Base-by-base conservation (phyloP, 129 eudicot genomes). In the Centella asiatica region DNA sequence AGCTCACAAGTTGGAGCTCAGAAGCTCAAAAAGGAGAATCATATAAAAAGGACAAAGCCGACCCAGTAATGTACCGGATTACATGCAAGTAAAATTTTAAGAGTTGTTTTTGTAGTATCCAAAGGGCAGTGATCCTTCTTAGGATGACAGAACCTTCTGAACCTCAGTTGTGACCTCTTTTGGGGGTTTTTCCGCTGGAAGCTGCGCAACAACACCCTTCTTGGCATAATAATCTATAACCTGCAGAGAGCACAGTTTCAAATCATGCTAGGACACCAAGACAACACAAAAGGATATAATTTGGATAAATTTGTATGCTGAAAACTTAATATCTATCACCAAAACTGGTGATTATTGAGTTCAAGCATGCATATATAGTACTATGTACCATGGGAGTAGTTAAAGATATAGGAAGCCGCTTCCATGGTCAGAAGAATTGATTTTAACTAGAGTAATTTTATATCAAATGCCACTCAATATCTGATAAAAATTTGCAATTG, bases 141-240 rank as follows among this genome's bases (percentile, higher is more conserved):
- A 65, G 12, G 71, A 71, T 22, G 81, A 66, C n/a, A 76, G 62
- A 24, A 34, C 66, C 59, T 71, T 76, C 70, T 71, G 66, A 45
- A 76, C 72, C 74, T 76, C 81, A 10, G 69, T n/a, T 2, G 77
- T 66, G 26, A 71, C 81, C 49, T 65, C 81, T 55, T 66, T 65
- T 4, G 81, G 77, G 2, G 65, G 60, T 34, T 80, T 80, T 65
- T 80, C 85, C 12, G 85, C 85, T 26, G 79, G 81, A 63, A 80
- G 80, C 66, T 75, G 62, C 0, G 73, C 74, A 28, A 80, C 75
- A 10, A 72, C 48, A 17, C 74, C 74, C 73, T 80, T 80, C 66
- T 63, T 80, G 28, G 42, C 60, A 53, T 80, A 80, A 72, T 80
- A 75, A 61, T 71, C 85, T 51, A 80, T 75, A 20, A 80, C 85